Evolutionary conservation across 1,139 yeast genomes (phyloP).

Genomic region (Suhomyces wounanorum): DNA sequence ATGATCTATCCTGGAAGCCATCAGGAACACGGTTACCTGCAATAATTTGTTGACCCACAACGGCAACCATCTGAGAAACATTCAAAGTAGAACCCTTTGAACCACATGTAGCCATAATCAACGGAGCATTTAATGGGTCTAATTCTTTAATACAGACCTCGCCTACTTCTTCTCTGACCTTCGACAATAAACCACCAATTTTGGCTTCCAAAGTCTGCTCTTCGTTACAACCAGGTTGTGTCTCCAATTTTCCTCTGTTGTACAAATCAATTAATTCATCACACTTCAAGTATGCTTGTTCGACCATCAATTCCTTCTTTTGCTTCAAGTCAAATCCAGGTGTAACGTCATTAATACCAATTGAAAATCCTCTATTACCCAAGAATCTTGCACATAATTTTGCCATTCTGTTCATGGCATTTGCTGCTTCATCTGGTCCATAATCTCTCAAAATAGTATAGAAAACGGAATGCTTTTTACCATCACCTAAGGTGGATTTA

Average conservation of each 20-base stretch:
- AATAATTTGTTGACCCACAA: slow-evolving; percentile 98
- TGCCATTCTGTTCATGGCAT: slow-evolving; percentile 98
- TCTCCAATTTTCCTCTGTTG: slow-evolving; percentile 86
- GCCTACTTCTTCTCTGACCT: slow-evolving; percentile 98
- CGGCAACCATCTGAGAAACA: slow-evolving; percentile 99
- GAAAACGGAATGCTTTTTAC: slow-evolving; percentile 95
- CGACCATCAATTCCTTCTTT: slow-evolving; percentile 87
- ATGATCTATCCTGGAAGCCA: slow-evolving; percentile 97
- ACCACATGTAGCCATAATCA: slow-evolving; percentile 99
- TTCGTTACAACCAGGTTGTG: slow-evolving; percentile 99
- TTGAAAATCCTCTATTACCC: slow-evolving; percentile 95
- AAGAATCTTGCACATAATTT: slow-evolving; percentile 92
- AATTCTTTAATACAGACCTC: slow-evolving; percentile 93
- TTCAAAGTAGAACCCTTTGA: slow-evolving; percentile 97
- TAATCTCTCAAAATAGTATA: slow-evolving; percentile 92
- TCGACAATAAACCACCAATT: slow-evolving; percentile 92
- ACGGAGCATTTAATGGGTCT: slow-evolving; percentile 89
- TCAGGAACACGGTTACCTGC: slow-evolving; percentile 99
- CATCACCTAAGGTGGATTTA: slow-evolving; percentile 94
- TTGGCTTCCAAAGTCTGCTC: slow-evolving; percentile 98
- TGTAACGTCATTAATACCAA: slow-evolving; percentile 96
- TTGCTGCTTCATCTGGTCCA: slow-evolving; percentile 94
- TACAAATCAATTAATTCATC: slow-evolving; percentile 83
- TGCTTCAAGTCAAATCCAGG: slow-evolving; percentile 79
- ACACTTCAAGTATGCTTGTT: slow-evolving; percentile 86